Evolutionary conservation across 768 basidiomycete species (phyloP).

Genomic region (Termitomyces sp.): DNA sequence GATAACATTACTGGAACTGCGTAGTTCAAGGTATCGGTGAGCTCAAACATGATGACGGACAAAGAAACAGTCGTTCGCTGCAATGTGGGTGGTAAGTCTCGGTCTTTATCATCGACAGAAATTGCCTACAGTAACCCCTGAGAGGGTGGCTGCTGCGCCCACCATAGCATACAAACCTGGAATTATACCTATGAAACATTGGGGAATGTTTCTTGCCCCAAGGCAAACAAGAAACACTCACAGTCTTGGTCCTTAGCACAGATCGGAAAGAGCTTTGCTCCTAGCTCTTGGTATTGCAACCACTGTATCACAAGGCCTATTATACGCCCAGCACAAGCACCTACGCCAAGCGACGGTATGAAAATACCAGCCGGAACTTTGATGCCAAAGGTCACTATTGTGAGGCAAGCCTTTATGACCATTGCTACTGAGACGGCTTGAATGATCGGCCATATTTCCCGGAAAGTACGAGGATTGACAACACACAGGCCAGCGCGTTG

Average conservation of each 20-base stretch:
- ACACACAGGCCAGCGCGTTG: constrained; percentile 69
- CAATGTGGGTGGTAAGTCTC: neutral
- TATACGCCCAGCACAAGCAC: constrained; percentile 89
- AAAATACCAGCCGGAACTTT: constrained; percentile 93
- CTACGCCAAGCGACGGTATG: constrained; percentile 91
- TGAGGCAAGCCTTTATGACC: constrained; percentile 74
- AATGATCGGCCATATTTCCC: constrained; percentile 57
- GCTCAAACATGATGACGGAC: constrained; percentile 93
- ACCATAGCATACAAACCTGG: constrained; percentile 96
- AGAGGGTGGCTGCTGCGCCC: constrained; percentile 89
- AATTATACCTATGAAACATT: constrained; percentile 42
- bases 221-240: constrained; percentile 19
- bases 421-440: constrained; percentile 68
- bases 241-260: constrained; percentile 68
- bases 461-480: constrained; percentile 47
- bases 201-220: neutral
- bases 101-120: constrained; percentile 2
- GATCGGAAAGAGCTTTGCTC: constrained; percentile 51
- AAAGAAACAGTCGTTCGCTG: constrained; percentile 88
- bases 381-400: constrained; percentile 90
- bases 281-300: constrained; percentile 58
- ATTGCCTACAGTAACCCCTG: constrained; percentile 82
- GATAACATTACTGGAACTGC: constrained; percentile 85
- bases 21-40: constrained; percentile 91
- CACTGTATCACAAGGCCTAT: constrained; percentile 79